Base-by-base conservation (phyloP, 352 stramenopile genomes). In the Globisporangium cylindrosporum region DNA sequence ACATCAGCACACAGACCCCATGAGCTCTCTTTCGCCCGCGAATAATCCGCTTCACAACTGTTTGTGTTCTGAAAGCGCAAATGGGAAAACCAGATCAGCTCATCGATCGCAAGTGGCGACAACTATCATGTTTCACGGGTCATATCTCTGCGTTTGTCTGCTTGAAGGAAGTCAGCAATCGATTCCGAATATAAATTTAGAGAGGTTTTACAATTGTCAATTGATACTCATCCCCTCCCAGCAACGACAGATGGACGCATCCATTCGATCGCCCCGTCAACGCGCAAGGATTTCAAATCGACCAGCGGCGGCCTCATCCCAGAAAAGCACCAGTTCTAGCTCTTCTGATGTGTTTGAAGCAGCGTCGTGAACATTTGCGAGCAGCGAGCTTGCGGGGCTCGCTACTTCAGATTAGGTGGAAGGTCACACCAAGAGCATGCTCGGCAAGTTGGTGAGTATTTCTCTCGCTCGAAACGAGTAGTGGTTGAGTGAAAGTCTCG, bases 41-140 rank as follows among this genome's bases (percentile, higher is more conserved):
- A 43, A 43, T 43, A 49, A 49, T 49, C 41, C 14, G 38, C 38
- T 48, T 43, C 10, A 43, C 36, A 43, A 43, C 36, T 43, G 36
- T 41, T 41, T 41, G 36, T 43, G 36, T 1, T 49, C 9, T 49
- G 41, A 49, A 55, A 25, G 7, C 48, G n/a, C 46, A 55, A 14
- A 32, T 32, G 36, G 36, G 55, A 65, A 32, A 43, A 0, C 41
- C 15, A 49, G 43, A 65, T 65, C 59, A 65, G 59, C 59, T 65
- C 59, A 65, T 65, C 59, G 18, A n/a, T 5, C 14, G 14, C 8
- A 6, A 43, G 56, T 41, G 27, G 15, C 20, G 15, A 12, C 59
- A 58, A 48, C n/a, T 56, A 65, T 58, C 1, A 49, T 2, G 9
- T 65, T 18, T 38, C 59, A 20, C 59, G 58, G 59, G 59, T 20